Percentiles rank a stretch among this genome's conserved stretches.
These are phyloP conservation scores for Pleurotus cornucopiae DNA, from an alignment of 768 basidiomycete genomes.

Conservation along the genomic window DNA sequence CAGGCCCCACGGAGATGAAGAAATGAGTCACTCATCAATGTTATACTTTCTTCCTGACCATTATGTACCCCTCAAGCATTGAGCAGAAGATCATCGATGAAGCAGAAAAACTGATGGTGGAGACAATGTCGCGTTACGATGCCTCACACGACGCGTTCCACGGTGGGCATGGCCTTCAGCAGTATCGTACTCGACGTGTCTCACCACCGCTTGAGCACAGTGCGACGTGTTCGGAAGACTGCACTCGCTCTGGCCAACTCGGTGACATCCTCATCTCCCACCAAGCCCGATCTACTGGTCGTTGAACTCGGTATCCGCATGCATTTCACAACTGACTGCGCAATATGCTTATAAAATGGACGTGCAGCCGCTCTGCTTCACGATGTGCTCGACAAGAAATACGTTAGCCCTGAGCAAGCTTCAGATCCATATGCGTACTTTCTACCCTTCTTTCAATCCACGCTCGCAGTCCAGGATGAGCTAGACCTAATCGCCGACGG, in stretches of 20 bases:
- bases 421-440: constrained; percentile 61
- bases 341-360: background rate
- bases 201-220: constrained; percentile 30
- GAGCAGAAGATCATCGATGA: constrained; percentile 50
- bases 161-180: constrained; percentile 41
- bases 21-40: too few species aligned
- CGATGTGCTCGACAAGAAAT: constrained; percentile 86
- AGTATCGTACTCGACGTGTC: constrained; percentile 7
- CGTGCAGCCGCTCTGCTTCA: constrained; percentile 77
- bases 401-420: constrained; percentile 53
- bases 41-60: too few species aligned
- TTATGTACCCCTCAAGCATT: constrained; percentile 46
- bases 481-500: constrained; percentile 59
- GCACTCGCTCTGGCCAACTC: constrained; percentile 64
- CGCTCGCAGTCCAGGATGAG: constrained; percentile 32
- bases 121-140: constrained; percentile 74
- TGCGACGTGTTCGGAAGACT: constrained; percentile 77
- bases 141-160: constrained; percentile 80
- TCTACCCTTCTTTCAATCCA: constrained; percentile 55
- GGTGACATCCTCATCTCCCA: constrained; percentile 20
- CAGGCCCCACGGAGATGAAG: too few species aligned
- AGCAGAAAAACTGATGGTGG: constrained; percentile 66
- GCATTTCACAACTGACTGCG: background rate
- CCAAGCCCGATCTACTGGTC: constrained; percentile 62
- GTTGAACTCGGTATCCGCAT: constrained; percentile 60